These are phyloP conservation scores for Fagus sylvatica DNA, from an alignment of 306 rosid species.

Conservation along the genomic window DNA sequence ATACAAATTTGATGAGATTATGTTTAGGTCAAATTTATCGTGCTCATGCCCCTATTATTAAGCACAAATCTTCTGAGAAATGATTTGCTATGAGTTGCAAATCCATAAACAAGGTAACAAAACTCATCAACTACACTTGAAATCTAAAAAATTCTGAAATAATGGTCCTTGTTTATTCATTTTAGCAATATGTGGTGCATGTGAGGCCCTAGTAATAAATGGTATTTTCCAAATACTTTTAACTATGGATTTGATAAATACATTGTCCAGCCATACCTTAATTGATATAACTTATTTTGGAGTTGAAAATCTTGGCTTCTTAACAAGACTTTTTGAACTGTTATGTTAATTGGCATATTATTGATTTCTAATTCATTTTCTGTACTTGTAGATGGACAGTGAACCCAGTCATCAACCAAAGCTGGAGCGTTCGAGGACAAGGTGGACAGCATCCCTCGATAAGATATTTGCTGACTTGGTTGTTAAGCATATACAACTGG, in stretches of 20 bases:
- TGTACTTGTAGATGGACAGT: slow-evolving; percentile 56
- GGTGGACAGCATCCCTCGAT: slow-evolving; percentile 91
- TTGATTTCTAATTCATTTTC: slow-evolving; percentile 22
- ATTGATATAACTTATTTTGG: neutral
- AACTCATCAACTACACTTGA: neutral
- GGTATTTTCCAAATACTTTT: neutral
- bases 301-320: slow-evolving; percentile 14
- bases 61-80: neutral
- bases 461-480: slow-evolving; percentile 86
- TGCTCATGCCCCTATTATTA: neutral
- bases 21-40: too few relatives aligned
- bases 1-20: neutral
- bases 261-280: neutral
- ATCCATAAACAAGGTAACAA: neutral
- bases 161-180: neutral
- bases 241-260: neutral
- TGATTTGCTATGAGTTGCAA: neutral
- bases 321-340: neutral
- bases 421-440: slow-evolving; percentile 86
- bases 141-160: neutral
- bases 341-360: neutral
- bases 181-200: neutral
- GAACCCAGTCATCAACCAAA: slow-evolving; percentile 53
- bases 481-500: slow-evolving; percentile 76
- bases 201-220: neutral